Evolutionary conservation across 176 grass and related monocot species (phyloP), one percentile per base, ranked within the genome.

Genomic region (Oryza longistaminata): DNA sequence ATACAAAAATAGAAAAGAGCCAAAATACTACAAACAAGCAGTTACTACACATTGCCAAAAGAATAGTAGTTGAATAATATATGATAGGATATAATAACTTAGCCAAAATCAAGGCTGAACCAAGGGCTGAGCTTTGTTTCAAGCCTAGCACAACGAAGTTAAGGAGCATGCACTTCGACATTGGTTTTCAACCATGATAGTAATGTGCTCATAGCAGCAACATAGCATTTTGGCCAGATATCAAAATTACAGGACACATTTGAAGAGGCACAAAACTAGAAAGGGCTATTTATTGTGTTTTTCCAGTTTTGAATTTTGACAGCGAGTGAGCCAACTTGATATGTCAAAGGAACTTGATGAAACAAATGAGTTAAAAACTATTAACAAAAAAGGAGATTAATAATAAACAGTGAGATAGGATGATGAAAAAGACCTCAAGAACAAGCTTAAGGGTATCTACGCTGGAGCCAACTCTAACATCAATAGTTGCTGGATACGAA

Each of bases 361-460:
- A 73, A 73, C 60, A 73, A 12, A 58, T 49, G 27, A 68, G 4
- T 58, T 58, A 40, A 50, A 79, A 69, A 42, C 5, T 2, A 50
- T 49, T 49, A 71, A 43, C 9, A 84, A 81, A 76, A 87, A 87
- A 78, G 21, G n/a, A 10, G 58, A 62, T 4, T 62, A 11, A 62
- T 24, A 71, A 80, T 62, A 71, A 71, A 15, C 49, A 71, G 64
- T 65, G 52, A 83, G 40, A 25, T 72, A 87, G 80, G 85, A 87
- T 76, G 48, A 73, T 77, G 78, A 75, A 27, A 85, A 82, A 24
- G 52, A 99, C 96, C 96, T 99, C 96, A 82, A 92, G 89, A 71
- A 99, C 91, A 34, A 99, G 93, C 37, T 96, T 96, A 58, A 99
- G 93, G 69, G 84, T 55, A 96, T 99, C 96, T 81, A 99, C 79